A percentile compares a stretch with the other conserved stretches of the same genome.
Conservation (phyloP, 2,329 filamentous ascomycete species). For the Epichloe brachyelytri region DNA sequence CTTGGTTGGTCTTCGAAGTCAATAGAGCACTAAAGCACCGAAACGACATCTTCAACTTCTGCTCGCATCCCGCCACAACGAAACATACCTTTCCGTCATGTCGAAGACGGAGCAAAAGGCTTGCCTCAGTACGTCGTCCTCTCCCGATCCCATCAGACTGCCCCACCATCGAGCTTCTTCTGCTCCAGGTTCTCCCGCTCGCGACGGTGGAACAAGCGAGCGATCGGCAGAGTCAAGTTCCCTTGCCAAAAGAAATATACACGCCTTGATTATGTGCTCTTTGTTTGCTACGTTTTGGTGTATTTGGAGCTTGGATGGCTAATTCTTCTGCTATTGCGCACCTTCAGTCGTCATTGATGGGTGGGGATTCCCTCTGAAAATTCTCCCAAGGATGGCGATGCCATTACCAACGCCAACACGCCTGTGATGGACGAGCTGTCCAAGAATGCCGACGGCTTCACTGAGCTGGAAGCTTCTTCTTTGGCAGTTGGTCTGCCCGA, state of each 20-base stretch:
- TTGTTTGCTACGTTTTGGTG: conserved; percentile 37
- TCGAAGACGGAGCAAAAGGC: conserved; percentile 46
- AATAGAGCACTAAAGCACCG: conserved; percentile 1
- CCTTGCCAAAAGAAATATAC: background rate
- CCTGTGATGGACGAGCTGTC: conserved; percentile 91
- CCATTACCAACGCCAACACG: conserved; percentile 85
- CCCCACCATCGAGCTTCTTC: conserved; percentile 8
- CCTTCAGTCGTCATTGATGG: conserved; percentile 89
- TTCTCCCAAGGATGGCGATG: conserved; percentile 82
- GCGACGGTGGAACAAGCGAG: conserved; percentile 4
- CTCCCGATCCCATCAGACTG: conserved; percentile 17
- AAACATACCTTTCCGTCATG: conserved; percentile 23
- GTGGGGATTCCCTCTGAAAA: conserved; percentile 75
- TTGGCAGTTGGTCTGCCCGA: conserved; percentile 91
- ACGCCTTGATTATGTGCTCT: conserved; percentile 27
- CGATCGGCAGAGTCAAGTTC: conserved; percentile 1
- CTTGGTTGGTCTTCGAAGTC: background rate
- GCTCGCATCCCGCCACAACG: background rate
- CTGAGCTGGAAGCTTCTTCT: conserved; percentile 89
- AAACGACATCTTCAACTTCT: background rate
- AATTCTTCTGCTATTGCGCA: conserved; percentile 39
- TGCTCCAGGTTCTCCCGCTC: conserved; percentile 4
- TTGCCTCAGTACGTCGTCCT: conserved; percentile 44
- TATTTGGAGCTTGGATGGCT: conserved; percentile 47
- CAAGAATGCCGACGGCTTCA: conserved; percentile 70